Conservation (phyloP, 2,329 filamentous ascomycete species). For the Fusarium continuum region DNA sequence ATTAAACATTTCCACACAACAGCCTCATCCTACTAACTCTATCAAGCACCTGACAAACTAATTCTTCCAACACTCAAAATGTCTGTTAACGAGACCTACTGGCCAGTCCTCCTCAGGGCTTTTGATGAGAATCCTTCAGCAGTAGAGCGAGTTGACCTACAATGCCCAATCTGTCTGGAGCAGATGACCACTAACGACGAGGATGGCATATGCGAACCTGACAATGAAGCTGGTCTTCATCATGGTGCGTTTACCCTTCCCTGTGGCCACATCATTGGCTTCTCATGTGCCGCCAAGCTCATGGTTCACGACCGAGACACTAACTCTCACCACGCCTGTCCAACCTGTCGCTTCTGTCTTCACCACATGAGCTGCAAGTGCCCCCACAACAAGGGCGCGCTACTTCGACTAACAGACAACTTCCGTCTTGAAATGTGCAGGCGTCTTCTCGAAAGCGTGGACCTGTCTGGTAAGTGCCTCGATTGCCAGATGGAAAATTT, state of each 20-base stretch:
- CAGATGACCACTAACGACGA: neutral
- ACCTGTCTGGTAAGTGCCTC: no score
- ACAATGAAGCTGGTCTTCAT: neutral
- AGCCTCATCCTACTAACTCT: neutral
- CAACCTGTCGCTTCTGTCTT: neutral
- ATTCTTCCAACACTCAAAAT: neutral
- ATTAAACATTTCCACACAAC: neutral
- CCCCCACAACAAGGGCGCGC: neutral
- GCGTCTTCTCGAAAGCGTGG: no score
- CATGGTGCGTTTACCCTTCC: neutral
- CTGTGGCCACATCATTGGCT: conserved; percentile 22
- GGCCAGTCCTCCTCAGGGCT: neutral
- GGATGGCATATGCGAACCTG: neutral
- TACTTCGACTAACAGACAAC: neutral
- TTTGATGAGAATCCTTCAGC: neutral
- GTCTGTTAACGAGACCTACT: neutral
- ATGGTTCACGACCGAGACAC: rapidly evolving
- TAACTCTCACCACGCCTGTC: neutral
- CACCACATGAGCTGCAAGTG: neutral
- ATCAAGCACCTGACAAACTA: neutral
- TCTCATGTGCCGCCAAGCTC: neutral
- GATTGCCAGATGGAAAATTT: no score
- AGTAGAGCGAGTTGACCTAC: neutral
- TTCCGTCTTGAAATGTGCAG: no score
- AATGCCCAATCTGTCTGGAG: conserved; percentile 8